Evolutionary conservation across 331 rosid species (phyloP).

Genomic region (Stylosanthes scabra): DNA sequence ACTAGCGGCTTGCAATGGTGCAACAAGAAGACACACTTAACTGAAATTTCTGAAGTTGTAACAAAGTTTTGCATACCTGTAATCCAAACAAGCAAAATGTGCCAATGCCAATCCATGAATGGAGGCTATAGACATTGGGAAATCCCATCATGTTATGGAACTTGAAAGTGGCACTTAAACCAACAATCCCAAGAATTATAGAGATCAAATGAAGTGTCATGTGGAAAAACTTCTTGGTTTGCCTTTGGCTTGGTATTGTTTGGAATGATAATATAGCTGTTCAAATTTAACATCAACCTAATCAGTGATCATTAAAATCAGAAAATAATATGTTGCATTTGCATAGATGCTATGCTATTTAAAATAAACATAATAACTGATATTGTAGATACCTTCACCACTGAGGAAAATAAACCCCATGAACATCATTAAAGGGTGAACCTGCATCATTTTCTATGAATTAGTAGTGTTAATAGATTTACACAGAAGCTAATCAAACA

Average conservation of each 20-base stretch:
- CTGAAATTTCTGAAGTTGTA: too few relatives aligned
- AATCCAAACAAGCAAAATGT: slow-evolving; percentile 69
- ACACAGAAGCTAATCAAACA: too few relatives aligned
- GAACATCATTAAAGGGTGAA: slow-evolving; percentile 89
- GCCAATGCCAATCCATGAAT: slow-evolving; percentile 91
- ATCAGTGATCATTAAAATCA: not conserved
- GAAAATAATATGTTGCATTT: too few relatives aligned
- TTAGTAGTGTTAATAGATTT: too few relatives aligned
- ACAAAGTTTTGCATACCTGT: slow-evolving; percentile 59
- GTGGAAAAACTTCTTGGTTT: slow-evolving; percentile 57
- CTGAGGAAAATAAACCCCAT: slow-evolving; percentile 64
- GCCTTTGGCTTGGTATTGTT: slow-evolving; percentile 39
- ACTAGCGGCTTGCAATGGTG: too few relatives aligned
- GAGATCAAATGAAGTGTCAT: slow-evolving; percentile 66
- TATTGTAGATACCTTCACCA: slow-evolving; percentile 66
- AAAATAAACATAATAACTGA: not conserved
- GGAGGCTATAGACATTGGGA: slow-evolving; percentile 63
- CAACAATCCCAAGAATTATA: slow-evolving; percentile 62
- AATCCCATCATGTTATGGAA: slow-evolving; percentile 61
- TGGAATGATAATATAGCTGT: slow-evolving; percentile 83
- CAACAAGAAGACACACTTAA: not conserved
- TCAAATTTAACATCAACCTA: slow-evolving; percentile 15
- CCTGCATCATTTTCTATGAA: slow-evolving; percentile 46
- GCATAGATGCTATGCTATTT: too few relatives aligned
- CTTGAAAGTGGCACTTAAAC: slow-evolving; percentile 77